Base-by-base conservation (phyloP, 116 monocot genomes). In the Phalaenopsis hybrid region DNA sequence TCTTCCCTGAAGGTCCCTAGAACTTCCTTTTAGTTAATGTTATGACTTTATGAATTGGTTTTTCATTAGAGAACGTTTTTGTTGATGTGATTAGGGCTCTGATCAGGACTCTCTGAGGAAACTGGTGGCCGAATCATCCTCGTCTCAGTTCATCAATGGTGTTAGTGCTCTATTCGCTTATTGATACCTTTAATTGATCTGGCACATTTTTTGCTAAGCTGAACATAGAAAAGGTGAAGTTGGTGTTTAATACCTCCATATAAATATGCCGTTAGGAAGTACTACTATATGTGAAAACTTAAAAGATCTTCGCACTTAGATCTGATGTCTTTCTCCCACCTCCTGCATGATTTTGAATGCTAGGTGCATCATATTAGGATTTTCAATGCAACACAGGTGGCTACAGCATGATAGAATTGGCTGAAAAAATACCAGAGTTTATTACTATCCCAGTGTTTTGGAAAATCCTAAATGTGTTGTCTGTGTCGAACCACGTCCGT, bases 51-150 rank as follows among this genome's bases (percentile, higher is more conserved):
- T 57, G 37, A 34, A 13, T 16, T 72, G 13, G 48, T 74, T 78
- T 31, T 45, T 77, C 37, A 12, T 83, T 44, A 79, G 0, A 72
- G 31, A 45, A 83, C 5, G 10, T 58, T 79, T 59, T 78, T 67
- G 41, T 84, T 79, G 18, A 48, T 5, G 44, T 63, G 12, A 52
- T 63, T 55, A 94, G 94, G 58, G 58, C 12, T 68, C 25, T 58
- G 94, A 94, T 80, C 89, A 91, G 88, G 87, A 94, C 17, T 78
- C 81, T n/a, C 75, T 96, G 79, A 89, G 80, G 83, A 92, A 87
- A 28, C 76, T 89, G 50, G 84, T 83, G 63, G 70, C 68, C 63
- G 81, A 51, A 75, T 77, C 65, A 44, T 51, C 85, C 8, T 81
- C 86, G 4, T 59, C 41, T 25, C 68, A 79, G 58, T 48, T 16